Percentiles rank a stretch among this genome's conserved stretches.
phyloP scores from a whole-genome alignment of 2,329 filamentous ascomycete genomes.

The Trichoderma pleuroti region DNA sequence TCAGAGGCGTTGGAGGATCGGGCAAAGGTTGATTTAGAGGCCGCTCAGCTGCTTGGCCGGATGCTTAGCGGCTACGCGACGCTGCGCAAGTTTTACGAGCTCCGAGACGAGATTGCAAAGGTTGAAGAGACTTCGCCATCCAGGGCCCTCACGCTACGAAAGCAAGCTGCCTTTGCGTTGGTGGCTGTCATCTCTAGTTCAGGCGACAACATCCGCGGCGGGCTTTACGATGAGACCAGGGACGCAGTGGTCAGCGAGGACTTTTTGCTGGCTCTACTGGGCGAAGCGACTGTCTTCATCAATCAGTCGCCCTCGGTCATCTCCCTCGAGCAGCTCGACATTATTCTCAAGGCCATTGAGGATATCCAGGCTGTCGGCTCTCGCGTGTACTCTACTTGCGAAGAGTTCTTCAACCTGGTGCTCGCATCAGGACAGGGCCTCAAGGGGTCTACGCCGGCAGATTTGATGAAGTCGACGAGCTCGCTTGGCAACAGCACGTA shows the following conservation, averaged over 20 bases:
- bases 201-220: constrained; percentile 86
- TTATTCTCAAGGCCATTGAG: constrained; percentile 72
- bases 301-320: constrained; percentile 55
- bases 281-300: constrained; percentile 77
- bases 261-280: constrained; percentile 76
- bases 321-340: constrained; percentile 68
- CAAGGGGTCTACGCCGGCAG: constrained; percentile 60
- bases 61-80: constrained; percentile 91
- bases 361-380: constrained; percentile 73
- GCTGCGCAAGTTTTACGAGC: constrained; percentile 81
- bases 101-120: constrained; percentile 58
- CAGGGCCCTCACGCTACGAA: constrained; percentile 57
- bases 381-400: constrained; percentile 68
- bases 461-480: constrained; percentile 56
- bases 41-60: constrained; percentile 76
- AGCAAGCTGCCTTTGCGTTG: constrained; percentile 68
- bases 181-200: constrained; percentile 82
- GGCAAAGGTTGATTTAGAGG: constrained; percentile 72
- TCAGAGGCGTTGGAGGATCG: constrained; percentile 68
- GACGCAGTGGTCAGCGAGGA: constrained; percentile 87
- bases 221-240: constrained; percentile 75
- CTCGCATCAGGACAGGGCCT: constrained; percentile 64
- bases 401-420: constrained; percentile 74
- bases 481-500: constrained; percentile 59
- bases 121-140: constrained; percentile 29